Evolutionary conservation across 2,329 filamentous ascomycete species (phyloP), one percentile per base, ranked within the genome.

Genomic region (Pleoardoris graminearum): DNA sequence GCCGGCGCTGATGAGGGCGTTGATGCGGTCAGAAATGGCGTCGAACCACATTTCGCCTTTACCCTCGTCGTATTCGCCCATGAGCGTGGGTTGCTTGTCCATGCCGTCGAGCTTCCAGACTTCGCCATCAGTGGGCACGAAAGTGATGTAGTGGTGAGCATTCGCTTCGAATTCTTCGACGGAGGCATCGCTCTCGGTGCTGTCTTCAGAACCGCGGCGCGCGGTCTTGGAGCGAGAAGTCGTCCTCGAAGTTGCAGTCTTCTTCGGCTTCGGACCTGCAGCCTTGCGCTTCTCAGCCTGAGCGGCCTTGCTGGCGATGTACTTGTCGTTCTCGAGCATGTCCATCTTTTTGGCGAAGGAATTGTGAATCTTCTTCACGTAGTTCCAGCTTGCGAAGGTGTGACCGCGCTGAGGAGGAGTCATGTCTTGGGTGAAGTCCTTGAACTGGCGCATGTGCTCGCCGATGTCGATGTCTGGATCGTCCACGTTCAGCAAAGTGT

Each of bases 41-140:
- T 76, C 71, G 3, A 90, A 79, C 91, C 91, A 96, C 62, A 87
- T 80, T 4, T 76, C 70, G 1, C 58, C 61, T 3, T 49, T 32
- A 1, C 35, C 33, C 0, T 56, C 29, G 4, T 66, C 75, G 66
- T 80, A 75, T 42, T 70, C 61, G 19, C 74, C 76, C 50, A 91
- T 77, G 50, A 79, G 82, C 29, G 85, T 81, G 3, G 91, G 93
- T 58, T 86, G 84, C 36, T 78, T 78, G 69, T 92, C 85, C 19
- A 97, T 77, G 4, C 93, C 93, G 71, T 97, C 93, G 4, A 97
- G 84, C 69, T 92, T 90, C 91, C 91, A 97, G 12, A 96, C 82
- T 50, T 84, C 78, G 2, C 84, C 86, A n/a, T 82, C 79, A 12
- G 85, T 82, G 2, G 90, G 90, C 25, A 97, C 85, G 67, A 93